phyloP scores from a whole-genome alignment of 768 basidiomycete species.

The Pleurotus salmoneostramineus region DNA sequence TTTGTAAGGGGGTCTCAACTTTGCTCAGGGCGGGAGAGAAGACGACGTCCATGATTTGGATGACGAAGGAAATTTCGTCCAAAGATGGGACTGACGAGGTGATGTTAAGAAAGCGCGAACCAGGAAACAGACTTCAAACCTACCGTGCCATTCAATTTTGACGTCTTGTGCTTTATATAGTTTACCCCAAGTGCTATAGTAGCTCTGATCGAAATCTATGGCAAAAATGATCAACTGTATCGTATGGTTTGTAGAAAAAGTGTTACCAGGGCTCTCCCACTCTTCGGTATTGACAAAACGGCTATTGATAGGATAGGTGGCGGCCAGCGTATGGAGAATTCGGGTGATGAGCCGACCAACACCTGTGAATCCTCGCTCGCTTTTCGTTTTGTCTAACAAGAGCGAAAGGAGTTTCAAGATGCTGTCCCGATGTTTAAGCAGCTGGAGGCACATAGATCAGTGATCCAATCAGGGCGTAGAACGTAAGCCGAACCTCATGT shows the following conservation, averaged over 20 bases:
- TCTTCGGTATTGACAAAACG: constrained; percentile 80
- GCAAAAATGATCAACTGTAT: constrained; percentile 10
- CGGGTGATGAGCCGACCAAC: constrained; percentile 76
- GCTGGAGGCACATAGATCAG: constrained; percentile 28
- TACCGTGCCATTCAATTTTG: constrained; percentile 86
- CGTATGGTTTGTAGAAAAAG: not conserved
- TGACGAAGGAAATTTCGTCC: constrained; percentile 74
- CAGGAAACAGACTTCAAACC: constrained; percentile 11
- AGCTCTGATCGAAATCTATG: constrained; percentile 58
- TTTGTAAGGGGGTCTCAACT: constrained; percentile 59
- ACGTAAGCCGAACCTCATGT: constrained; percentile 40
- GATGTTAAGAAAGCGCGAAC: constrained; percentile 10
- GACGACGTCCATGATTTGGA: constrained; percentile 74
- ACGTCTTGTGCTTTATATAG: constrained; percentile 77
- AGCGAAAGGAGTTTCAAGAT: constrained; percentile 60
- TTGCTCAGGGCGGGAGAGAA: constrained; percentile 61
- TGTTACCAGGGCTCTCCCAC: constrained; percentile 70
- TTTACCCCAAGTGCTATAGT: constrained; percentile 75
- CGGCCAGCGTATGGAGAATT: constrained; percentile 68
- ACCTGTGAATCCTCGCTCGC: constrained; percentile 83
- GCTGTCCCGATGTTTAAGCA: constrained; percentile 64
- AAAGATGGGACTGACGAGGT: constrained; percentile 45
- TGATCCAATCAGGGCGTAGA: constrained; percentile 7
- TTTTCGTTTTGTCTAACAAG: constrained; percentile 77
- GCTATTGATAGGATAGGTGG: constrained; percentile 73